Conservation (phyloP, 768 basidiomycete species). For the Antrodiella citrinella region DNA sequence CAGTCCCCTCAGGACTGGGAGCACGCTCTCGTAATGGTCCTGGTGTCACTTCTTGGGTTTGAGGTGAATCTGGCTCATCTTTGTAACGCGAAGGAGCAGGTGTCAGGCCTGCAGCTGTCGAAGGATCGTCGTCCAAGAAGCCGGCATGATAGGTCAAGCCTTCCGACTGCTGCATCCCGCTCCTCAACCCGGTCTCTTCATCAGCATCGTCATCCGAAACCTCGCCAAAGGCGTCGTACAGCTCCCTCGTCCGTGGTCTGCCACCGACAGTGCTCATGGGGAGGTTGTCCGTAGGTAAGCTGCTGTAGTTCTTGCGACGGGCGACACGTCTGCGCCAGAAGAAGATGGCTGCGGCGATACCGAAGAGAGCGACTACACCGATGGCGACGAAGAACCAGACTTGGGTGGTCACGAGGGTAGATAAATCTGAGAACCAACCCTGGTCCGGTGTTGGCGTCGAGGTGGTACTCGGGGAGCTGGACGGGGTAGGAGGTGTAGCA, state of each 20-base stretch:
- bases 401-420: constrained; percentile 61
- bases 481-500: constrained; percentile 7
- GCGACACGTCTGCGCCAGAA: constrained; percentile 65
- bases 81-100: constrained; percentile 6
- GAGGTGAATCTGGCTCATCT: background rate
- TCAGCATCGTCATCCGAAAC: constrained; percentile 73
- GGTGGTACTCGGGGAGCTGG: constrained; percentile 17
- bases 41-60: constrained; percentile 8
- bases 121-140: constrained; percentile 70
- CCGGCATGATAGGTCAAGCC: constrained; percentile 50
- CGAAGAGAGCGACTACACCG: constrained; percentile 73
- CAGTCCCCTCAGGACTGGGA: constrained; percentile 23
- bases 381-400: constrained; percentile 89
- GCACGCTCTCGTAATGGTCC: constrained; percentile 23
- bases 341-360: constrained; percentile 59
- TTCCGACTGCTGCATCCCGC: constrained; percentile 24
- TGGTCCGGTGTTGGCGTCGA: constrained; percentile 57
- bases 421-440: constrained; percentile 80
- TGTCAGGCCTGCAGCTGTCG: constrained; percentile 30
- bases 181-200: constrained; percentile 58
- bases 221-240: constrained; percentile 96
- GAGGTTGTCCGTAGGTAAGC: constrained; percentile 58
- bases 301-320: constrained; percentile 41
- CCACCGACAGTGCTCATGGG: constrained; percentile 66
- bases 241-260: constrained; percentile 65